phyloP scores from a whole-genome alignment of 116 monocot species.

The Papilionanthe hybrid region DNA sequence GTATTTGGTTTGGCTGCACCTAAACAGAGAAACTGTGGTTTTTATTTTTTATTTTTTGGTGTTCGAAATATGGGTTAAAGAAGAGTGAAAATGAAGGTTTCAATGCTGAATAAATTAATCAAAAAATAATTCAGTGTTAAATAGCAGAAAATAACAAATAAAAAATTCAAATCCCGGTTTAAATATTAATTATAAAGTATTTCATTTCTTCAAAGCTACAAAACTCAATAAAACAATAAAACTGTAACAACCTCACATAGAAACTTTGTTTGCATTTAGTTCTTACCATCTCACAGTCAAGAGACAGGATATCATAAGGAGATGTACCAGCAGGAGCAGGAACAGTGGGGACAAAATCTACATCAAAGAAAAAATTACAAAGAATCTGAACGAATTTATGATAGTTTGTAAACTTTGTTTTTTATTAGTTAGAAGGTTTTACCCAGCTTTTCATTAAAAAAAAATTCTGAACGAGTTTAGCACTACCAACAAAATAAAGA shows the following conservation, averaged over 20 bases:
- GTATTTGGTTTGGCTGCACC: neutral
- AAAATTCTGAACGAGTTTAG: neutral
- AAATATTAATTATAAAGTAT: neutral
- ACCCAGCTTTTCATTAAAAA: too few relatives aligned
- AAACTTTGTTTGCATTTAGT: neutral
- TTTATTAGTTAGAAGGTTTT: too few relatives aligned
- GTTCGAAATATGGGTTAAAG: neutral
- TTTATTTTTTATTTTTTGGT: neutral
- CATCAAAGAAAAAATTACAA: constrained; percentile 6
- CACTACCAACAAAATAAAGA: neutral
- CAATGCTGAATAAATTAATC: too few relatives aligned
- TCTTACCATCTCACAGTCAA: constrained; percentile 93
- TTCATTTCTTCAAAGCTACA: neutral
- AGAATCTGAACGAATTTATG: neutral
- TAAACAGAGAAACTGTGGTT: neutral
- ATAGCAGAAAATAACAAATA: neutral
- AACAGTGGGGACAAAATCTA: constrained; percentile 53
- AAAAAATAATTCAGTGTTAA: too few relatives aligned
- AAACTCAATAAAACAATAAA: neutral
- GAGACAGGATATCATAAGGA: constrained; percentile 49
- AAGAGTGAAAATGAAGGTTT: neutral
- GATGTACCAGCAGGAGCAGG: constrained; percentile 37
- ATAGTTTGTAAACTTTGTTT: too few relatives aligned
- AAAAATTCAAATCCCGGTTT: neutral
- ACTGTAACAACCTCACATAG: neutral